A percentile compares a stretch with the other conserved stretches of the same genome.
These are phyloP conservation scores for Chaetomiaceae sp. DNA, from an alignment of 2,329 filamentous ascomycete species.

Conservation along the genomic window DNA sequence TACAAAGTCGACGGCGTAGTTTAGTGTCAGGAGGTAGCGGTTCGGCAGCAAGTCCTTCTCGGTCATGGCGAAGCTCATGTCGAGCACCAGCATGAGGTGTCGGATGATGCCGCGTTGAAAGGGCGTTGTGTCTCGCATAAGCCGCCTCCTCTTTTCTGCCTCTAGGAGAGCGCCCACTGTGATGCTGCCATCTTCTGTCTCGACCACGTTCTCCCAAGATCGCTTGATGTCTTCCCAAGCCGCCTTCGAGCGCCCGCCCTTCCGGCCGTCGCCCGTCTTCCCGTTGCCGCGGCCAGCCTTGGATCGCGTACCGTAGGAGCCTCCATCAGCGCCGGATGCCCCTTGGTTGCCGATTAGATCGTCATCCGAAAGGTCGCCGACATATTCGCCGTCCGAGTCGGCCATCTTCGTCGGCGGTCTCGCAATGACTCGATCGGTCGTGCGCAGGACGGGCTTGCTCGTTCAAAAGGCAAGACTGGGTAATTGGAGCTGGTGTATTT, in stretches of 20 bases:
- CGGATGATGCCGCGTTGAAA: constrained; percentile 95
- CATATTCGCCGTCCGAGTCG: constrained; percentile 69
- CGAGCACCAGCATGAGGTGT: constrained; percentile 86
- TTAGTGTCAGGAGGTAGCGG: constrained; percentile 75
- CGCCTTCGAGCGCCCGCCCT: constrained; percentile 42
- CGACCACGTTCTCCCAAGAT: constrained; percentile 69
- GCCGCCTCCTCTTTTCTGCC: constrained; percentile 72
- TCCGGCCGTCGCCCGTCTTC: constrained; percentile 28
- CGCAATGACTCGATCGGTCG: not conserved
- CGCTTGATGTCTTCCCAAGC: constrained; percentile 65
- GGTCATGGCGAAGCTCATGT: constrained; percentile 88
- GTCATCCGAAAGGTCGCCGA: constrained; percentile 62
- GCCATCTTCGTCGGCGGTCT: constrained; percentile 48
- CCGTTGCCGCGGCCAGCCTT: constrained; percentile 23
- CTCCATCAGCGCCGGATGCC: constrained; percentile 35
- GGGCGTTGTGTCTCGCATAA: constrained; percentile 90
- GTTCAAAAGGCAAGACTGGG: too few relatives aligned
- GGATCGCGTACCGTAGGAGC: constrained; percentile 30
- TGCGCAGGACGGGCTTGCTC: too few relatives aligned
- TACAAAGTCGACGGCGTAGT: constrained; percentile 82
- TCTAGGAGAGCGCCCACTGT: constrained; percentile 72
- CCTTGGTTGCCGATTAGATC: constrained; percentile 52
- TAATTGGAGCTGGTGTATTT: too few relatives aligned
- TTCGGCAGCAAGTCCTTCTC: constrained; percentile 93
- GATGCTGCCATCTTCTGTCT: constrained; percentile 74